Base-by-base conservation (phyloP, 306 rosid genomes). In the Clitoria ternatea region DNA sequence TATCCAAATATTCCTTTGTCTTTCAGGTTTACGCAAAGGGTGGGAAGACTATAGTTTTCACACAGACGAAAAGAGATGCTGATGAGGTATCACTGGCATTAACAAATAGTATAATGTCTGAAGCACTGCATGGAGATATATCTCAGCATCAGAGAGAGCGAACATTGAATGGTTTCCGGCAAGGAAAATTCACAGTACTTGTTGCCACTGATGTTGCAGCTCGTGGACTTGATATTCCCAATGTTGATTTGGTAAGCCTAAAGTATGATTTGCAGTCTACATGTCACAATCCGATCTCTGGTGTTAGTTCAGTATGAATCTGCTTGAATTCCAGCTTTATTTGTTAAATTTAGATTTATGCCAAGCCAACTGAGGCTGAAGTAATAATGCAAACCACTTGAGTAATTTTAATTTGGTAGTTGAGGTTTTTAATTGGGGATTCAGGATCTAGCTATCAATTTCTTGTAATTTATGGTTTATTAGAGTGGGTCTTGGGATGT, bases 141-240 rank as follows among this genome's bases (percentile, higher is more conserved):
- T 94, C 99, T 42, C 99, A 94, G 77, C 97, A 91, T 81, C 99
- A 94, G 62, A 86, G 99, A 63, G 99, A 94, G 85, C 87, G 97
- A 86, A 95, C 97, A 57, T 78, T 95, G 64, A 95, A 95, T 86
- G 91, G 91, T 66, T 95, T 95, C 81, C 90, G 99, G 48, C 96
- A 95, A 87, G 97, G 99, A 77, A 91, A 95, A 77, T 95, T 95
- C 80, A 89, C 96, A 6, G 99, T 95, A 72, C 96, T 95, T 67
- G 99, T 95, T 74, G 97, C 99, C 48, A 95, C 97, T 71, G 99
- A 95, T 77, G 99, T 95, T 17, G 99, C 99, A 81, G 82, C 99
- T 37, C 99, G 99, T 55, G 99, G 99, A 62, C 96, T 94, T 69
- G 99, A 94, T 79, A 91, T 94, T 72, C 99, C 99, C 53, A 89